Percentiles rank a stretch among this genome's conserved stretches.
phyloP scores from a whole-genome alignment of 805 yeast species.

The Candida sithepensis region DNA sequence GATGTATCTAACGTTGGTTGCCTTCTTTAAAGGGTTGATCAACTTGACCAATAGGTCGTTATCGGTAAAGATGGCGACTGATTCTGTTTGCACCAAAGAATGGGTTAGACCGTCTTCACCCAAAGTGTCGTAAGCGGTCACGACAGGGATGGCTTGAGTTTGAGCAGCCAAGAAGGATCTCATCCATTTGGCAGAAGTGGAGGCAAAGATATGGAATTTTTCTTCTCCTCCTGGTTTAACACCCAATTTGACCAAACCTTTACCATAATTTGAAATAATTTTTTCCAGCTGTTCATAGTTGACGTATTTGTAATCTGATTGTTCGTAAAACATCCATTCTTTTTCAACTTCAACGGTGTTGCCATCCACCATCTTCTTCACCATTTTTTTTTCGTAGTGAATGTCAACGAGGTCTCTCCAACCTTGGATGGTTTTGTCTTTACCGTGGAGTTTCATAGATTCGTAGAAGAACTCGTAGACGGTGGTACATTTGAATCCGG shows the following conservation, averaged over 20 bases:
- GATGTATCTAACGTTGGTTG: constrained; percentile 58
- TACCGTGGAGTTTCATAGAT: constrained; percentile 54
- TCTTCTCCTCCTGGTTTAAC: constrained; percentile 56
- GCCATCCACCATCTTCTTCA: constrained; percentile 78
- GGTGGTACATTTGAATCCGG: constrained; percentile 59
- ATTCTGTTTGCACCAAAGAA: constrained; percentile 78
- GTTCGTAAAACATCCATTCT: constrained; percentile 83
- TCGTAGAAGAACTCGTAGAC: constrained; percentile 67
- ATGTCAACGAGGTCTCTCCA: constrained; percentile 74
- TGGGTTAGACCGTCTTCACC: constrained; percentile 87
- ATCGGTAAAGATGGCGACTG: constrained; percentile 80
- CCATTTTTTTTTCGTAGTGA: constrained; percentile 70
- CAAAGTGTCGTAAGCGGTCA: constrained; percentile 93
- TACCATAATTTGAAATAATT: constrained; percentile 53
- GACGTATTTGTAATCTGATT: constrained; percentile 65
- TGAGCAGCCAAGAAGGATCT: constrained; percentile 75
- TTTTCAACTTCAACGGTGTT: constrained; percentile 68
- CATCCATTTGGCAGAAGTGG: constrained; percentile 90
- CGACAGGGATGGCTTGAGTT: constrained; percentile 78
- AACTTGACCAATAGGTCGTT: constrained; percentile 65
- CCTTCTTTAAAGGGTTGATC: constrained; percentile 66
- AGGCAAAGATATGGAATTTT: constrained; percentile 78
- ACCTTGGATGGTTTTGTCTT: constrained; percentile 55
- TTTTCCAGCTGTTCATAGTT: constrained; percentile 55
- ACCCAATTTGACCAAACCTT: constrained; percentile 76